Evolutionary conservation across 202 grass and related monocot species (phyloP), one percentile per base, ranked within the genome.

Genomic region (Digitaria exilis): DNA sequence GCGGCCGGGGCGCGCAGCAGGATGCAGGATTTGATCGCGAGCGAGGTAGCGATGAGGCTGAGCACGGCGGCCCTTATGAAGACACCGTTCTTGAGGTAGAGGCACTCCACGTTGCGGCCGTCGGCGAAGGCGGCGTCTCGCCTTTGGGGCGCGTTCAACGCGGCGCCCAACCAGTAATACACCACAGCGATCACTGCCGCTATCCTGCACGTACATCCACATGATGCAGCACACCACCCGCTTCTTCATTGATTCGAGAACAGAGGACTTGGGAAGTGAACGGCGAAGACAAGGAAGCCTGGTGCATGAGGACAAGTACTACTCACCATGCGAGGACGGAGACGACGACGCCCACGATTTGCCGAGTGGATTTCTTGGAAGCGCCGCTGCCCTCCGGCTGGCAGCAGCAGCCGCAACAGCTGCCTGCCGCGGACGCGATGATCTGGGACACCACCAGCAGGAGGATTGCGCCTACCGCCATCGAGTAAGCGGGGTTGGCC

Each of bases 61-160:
- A 87, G 39, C 16, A 91, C 25, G 10, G 86, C 81, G 17, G 69
- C 82, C 37, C 9, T 55, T 0, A 1, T 8, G 34, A 89, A 89
- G 37, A 56, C 24, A 7, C 76, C 64, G 26, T 18, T 45, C 70
- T 17, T 78, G 11, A 89, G 6, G 13, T 39, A 26, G n/a, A 37
- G 22, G 69, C 84, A 92, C 21, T 12, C 15, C 7, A 9, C 22
- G 14, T 71, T 0, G n/a, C 16, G 0, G 7, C 3, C 2, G 17
- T 17, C 45, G 0, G 7, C 2, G 15, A 50, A 0, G 16, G 6
- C 6, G 7, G 31, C 74, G 8, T 2, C 16, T 2, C 69, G 22
- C 37, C 32, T 61, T 32, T 3, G 7, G 5, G 57, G 8, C 37
- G 35, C 37, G 52, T 89, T 92, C 19, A 24, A 25, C 4, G 1